A percentile compares a stretch with the other conserved stretches of the same genome.
Conservation (phyloP, 345 rosid species). For the Linum usitatissimum region DNA sequence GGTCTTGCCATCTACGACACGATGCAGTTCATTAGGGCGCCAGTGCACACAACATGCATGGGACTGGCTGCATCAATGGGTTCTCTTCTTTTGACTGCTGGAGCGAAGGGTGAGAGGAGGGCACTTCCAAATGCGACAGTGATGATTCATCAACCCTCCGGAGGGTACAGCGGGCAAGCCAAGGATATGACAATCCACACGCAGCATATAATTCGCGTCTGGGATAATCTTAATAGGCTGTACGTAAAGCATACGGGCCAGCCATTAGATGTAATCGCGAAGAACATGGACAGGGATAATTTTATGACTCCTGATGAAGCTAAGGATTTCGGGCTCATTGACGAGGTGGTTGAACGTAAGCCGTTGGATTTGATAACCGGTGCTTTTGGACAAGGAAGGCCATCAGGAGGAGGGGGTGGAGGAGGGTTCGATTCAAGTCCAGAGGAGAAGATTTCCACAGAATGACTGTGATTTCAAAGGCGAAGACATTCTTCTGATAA, state of each 20-base stretch:
- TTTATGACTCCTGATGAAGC: conserved; percentile 95
- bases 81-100: conserved; percentile 93
- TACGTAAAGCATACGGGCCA: conserved; percentile 76
- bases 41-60: conserved; percentile 77
- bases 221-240: conserved; percentile 74
- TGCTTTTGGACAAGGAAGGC: conserved; percentile 50
- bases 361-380: conserved; percentile 75
- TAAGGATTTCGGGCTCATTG: conserved; percentile 87
- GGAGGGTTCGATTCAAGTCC: conserved; percentile 36
- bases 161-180: conserved; percentile 96
- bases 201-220: conserved; percentile 81
- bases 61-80: conserved; percentile 99
- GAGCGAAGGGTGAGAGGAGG: conserved; percentile 83
- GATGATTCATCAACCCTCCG: conserved; percentile 99
- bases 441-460: conserved; percentile 5
- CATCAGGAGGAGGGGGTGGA: conserved; percentile 48
- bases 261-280: conserved; percentile 55
- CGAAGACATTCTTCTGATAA: neutral
- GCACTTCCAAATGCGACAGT: conserved; percentile 82
- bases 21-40: conserved; percentile 90
- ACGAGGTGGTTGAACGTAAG: conserved; percentile 83
- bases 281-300: conserved; percentile 93
- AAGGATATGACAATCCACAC: conserved; percentile 90
- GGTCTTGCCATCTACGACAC: conserved; percentile 98
- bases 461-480: conserved; percentile 1